Conservation (phyloP, 2,329 filamentous ascomycete species). For the Conoideocrella luteorostrata region DNA sequence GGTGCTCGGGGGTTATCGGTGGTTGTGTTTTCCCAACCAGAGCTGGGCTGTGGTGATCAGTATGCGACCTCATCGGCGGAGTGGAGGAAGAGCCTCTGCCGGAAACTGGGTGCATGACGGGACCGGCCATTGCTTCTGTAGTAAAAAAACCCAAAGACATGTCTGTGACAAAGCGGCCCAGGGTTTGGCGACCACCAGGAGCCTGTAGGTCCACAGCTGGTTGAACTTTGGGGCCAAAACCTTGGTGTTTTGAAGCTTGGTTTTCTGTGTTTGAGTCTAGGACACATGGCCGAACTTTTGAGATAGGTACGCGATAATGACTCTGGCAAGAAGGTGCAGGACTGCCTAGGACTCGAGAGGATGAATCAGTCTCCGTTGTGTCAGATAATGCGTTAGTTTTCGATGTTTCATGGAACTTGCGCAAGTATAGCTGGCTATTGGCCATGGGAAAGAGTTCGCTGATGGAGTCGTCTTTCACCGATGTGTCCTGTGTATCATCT, state of each 20-base stretch:
- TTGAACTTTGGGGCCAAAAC: neutral
- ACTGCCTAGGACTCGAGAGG: too few relatives aligned
- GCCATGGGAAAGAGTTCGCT: neutral
- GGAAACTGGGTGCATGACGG: neutral
- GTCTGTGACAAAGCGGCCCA: neutral
- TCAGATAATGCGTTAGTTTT: neutral
- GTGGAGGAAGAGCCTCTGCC: neutral
- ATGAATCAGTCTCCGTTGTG: neutral
- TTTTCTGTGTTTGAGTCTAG: constrained; percentile 5
- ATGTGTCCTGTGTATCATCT: neutral
- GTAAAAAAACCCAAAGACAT: neutral
- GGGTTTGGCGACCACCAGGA: neutral
- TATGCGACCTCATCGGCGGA: constrained; percentile 1
- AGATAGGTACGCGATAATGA: constrained; percentile 10
- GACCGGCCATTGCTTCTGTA: neutral
- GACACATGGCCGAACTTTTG: constrained; percentile 17
- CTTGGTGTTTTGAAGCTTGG: neutral
- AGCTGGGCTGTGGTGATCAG: constrained; percentile 1
- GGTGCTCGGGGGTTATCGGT: neutral
- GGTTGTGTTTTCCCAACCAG: neutral
- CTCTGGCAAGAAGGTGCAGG: neutral
- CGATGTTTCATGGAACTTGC: neutral
- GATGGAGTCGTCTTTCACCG: neutral
- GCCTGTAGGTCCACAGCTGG: neutral
- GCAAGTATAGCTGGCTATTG: neutral